These are phyloP conservation scores for Taphrina deformans DNA, from an alignment of 1,139 yeast genomes.

Conservation along the genomic window DNA sequence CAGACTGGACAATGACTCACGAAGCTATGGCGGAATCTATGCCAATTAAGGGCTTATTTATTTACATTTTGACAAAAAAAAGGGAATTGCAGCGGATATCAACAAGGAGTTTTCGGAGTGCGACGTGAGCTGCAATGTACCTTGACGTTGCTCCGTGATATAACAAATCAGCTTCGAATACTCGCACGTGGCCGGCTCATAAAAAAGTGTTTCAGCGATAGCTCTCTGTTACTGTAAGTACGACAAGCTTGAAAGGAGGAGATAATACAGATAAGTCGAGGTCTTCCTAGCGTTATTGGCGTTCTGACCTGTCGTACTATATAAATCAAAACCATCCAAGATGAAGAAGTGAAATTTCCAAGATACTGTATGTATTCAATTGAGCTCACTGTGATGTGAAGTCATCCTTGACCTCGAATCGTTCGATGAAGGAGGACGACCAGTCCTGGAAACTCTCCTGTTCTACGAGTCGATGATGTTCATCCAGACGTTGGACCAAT, in stretches of 20 bases:
- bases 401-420: neutral
- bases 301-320: neutral
- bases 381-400: neutral
- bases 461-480: neutral
- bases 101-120: neutral
- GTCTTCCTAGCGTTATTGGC: neutral
- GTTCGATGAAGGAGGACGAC: neutral
- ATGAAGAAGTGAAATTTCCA: neutral
- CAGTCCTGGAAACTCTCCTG: neutral
- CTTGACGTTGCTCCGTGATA: no score
- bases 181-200: no score
- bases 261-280: neutral
- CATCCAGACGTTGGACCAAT: neutral
- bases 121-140: neutral
- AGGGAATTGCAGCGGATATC: neutral
- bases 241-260: neutral
- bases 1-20: conserved; percentile 51
- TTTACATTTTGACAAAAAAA: neutral
- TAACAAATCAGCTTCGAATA: no score
- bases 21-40: conserved; percentile 50
- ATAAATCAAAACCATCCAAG: neutral
- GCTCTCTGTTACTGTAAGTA: conserved; percentile 18
- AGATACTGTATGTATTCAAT: no score
- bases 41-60: conserved; percentile 40
- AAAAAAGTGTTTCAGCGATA: conserved; percentile 20